These are phyloP conservation scores for Dipodascus geniculatus DNA, from an alignment of 805 yeast species.

Conservation along the genomic window DNA sequence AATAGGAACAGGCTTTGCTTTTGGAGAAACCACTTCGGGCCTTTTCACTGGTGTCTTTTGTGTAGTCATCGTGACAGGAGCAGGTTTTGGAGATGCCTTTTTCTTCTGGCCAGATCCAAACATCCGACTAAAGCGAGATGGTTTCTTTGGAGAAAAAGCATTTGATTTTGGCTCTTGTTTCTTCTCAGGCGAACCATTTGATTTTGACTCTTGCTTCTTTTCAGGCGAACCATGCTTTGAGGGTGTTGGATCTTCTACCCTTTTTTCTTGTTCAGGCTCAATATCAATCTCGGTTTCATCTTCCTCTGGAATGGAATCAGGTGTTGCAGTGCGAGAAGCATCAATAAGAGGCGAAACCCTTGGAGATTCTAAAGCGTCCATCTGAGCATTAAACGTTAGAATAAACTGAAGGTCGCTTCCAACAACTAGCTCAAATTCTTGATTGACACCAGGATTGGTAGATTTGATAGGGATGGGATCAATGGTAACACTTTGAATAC, in stretches of 20 bases:
- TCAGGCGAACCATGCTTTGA: too few species aligned
- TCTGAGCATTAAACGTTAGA: constrained; percentile 53
- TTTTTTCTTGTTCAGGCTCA: too few species aligned
- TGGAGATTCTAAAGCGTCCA: constrained; percentile 5
- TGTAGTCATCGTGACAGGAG: background rate
- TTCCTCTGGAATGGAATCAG: background rate
- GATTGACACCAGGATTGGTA: constrained; percentile 33
- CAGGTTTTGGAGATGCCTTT: background rate
- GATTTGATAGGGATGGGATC: constrained; percentile 30
- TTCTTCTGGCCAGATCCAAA: constrained; percentile 9
- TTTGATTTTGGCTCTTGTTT: background rate
- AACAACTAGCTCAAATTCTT: constrained; percentile 71
- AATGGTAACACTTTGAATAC: constrained; percentile 64
- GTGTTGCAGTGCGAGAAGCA: background rate
- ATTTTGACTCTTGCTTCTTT: too few species aligned
- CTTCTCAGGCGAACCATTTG: too few species aligned
- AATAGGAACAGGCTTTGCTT: constrained; percentile 4
- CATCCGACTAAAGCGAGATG: constrained; percentile 11
- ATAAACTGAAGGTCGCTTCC: constrained; percentile 50
- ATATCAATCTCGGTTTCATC: background rate
- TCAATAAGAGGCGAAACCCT: background rate
- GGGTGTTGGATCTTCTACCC: too few species aligned
- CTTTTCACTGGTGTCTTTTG: background rate
- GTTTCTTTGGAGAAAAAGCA: constrained; percentile 12
- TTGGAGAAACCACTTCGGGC: constrained; percentile 1